Base-by-base conservation (phyloP, 495 filamentous ascomycete genomes). In the Lophiotrema nucula region DNA sequence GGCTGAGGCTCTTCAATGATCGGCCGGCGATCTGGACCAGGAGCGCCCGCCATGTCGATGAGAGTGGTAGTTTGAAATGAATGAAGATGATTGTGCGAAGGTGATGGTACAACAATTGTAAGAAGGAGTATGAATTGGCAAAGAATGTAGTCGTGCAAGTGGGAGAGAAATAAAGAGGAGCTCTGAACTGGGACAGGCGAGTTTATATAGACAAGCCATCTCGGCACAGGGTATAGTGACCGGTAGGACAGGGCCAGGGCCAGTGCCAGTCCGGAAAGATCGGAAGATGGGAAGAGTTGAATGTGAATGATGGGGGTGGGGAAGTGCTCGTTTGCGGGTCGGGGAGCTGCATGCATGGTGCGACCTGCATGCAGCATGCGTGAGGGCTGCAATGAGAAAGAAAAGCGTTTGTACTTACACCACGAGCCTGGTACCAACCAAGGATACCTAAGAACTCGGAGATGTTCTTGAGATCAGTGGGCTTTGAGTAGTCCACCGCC, bases 401-500 rank as follows among this genome's bases (percentile, higher is more conserved):
- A 28, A 39, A 25, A 62, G 22, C 8, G 45, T 43, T 49, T 47
- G 46, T 13, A 69, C 66, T 64, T 69, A 69, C 66, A 16, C 67
- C 69, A 48, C 66, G 68, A 46, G 68, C 60, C 4, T 47, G 48
- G 27, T 61, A 50, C 68, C 67, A 70, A 27, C 66, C 69, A 18
- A 19, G 48, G 25, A 67, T 56, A 26, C 69, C 68, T 5, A 73
- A 45, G 52, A 47, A 44, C 16, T 66, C 70, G 44, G 52, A 71
- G 28, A 62, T 67, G 23, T 66, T 66, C 47, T 52, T 53, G 8
- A 66, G 53, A 35, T 66, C 61, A 23, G 19, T 51, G 6, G 49
- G 19, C 22, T 47, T 41, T 18, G 37, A 44, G 44, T 58, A 58
- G 6, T 50, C 55, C 25, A 50, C n/a, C 1, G 64, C 47, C 4